Evolutionary conservation across 2,329 filamentous ascomycete genomes (phyloP).

Genomic region (Didymosphaeria variabile): DNA sequence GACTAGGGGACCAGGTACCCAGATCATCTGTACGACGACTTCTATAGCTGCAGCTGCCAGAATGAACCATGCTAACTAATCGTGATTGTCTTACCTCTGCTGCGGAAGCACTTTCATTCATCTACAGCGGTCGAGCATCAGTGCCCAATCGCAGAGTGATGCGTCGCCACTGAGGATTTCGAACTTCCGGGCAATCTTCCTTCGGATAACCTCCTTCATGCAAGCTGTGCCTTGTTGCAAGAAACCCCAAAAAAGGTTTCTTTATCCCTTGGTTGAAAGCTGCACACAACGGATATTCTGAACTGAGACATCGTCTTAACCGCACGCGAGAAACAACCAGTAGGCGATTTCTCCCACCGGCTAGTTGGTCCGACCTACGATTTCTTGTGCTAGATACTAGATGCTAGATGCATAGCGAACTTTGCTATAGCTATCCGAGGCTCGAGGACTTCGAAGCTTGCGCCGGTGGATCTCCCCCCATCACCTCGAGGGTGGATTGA

Average conservation of each 20-base stretch:
- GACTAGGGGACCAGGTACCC: neutral
- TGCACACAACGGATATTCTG: neutral
- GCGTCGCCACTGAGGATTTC: no score
- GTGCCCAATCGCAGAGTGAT: no score
- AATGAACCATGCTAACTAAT: neutral
- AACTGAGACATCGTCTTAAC: neutral
- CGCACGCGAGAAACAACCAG: neutral
- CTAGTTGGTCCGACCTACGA: neutral
- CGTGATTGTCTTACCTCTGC: no score
- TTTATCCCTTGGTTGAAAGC: no score
- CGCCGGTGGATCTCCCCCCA: neutral
- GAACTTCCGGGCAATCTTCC: no score
- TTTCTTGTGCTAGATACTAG: neutral
- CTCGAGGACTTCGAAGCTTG: neutral
- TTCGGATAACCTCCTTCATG: neutral
- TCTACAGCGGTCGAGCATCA: no score
- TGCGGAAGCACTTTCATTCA: no score
- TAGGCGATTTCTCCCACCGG: constrained; percentile 9
- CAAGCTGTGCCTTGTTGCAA: neutral
- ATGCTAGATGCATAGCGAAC: neutral
- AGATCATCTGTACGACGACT: neutral
- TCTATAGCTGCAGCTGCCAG: neutral
- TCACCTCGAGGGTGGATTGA: neutral
- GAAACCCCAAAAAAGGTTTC: no score
- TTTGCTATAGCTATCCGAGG: constrained; percentile 1